Percentiles rank a stretch among this genome's conserved stretches.
Evolutionary conservation across 1,284 basidiomycete species (phyloP).

Genomic region (Phenoliferia sp.): DNA sequence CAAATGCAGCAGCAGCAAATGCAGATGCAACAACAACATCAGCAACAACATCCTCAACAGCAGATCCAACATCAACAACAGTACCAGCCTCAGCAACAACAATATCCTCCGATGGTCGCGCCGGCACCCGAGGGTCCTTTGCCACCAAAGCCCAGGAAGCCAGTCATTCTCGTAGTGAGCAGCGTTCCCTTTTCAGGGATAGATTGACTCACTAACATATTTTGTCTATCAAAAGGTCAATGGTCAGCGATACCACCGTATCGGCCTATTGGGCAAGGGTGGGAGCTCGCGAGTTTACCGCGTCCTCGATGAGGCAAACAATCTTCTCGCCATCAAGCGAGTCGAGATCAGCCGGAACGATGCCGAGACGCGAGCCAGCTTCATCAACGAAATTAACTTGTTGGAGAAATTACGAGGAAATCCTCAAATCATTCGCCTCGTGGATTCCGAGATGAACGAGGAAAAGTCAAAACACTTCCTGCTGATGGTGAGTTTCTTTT

Average conservation of each 20-base stretch:
- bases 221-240: conserved; percentile 52
- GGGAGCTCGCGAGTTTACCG: conserved; percentile 91
- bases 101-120: conserved; percentile 5
- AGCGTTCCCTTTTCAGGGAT: not conserved
- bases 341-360: conserved; percentile 77
- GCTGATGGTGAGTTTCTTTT: conserved; percentile 56
- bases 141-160: conserved; percentile 10
- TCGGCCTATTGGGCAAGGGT: conserved; percentile 83
- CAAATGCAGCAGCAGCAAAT: conserved; percentile 21
- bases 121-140: conserved; percentile 7
- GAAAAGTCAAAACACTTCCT: conserved; percentile 50
- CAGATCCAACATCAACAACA: conserved; percentile 19
- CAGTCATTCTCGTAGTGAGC: conserved; percentile 19
- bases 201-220: not conserved
- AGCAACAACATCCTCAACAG: conserved; percentile 19
- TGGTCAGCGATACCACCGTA: conserved; percentile 69
- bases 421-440: conserved; percentile 76
- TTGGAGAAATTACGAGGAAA: conserved; percentile 82
- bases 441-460: conserved; percentile 70
- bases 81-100: conserved; percentile 15
- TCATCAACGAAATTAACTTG: conserved; percentile 87
- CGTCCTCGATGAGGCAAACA: conserved; percentile 62
- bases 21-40: conserved; percentile 20
- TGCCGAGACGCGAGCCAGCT: conserved; percentile 77
- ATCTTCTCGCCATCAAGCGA: conserved; percentile 80